Evolutionary conservation across 2,329 filamentous ascomycete genomes (phyloP), one percentile per base, ranked within the genome.

Genomic region (Sporothrix phasma): DNA sequence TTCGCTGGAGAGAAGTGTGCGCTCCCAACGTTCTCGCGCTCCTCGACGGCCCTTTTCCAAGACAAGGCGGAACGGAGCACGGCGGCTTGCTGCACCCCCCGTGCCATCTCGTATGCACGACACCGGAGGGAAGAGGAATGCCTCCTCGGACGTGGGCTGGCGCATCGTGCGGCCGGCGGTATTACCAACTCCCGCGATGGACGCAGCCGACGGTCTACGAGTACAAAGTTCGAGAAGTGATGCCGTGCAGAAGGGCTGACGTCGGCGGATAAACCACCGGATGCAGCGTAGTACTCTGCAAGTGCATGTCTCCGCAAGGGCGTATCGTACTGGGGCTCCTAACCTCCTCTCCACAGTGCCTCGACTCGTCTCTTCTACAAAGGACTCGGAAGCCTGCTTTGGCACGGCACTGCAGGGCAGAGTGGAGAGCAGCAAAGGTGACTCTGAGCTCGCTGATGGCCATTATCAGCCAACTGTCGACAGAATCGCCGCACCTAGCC

Each of bases 141-240:
- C 56, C 31, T 26, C 43, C 43, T n/a, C 58, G 58, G 24, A 31
- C 15, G 22, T 13, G n/a, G 26, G 10, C 34, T 53, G 2, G n/a
- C n/a, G n/a, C n/a, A n/a, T n/a, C n/a, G n/a, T n/a, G n/a, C n/a
- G 3, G 15, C 24, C 26, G 8, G 47, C 47, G 15, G 56, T 22
- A 31, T 39, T 61, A 49, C 59, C 41, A 43, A 2, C 39, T 15
- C 24, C 59, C 59, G 59, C 59, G 59, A 61, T 61, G 49, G 59
- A 45, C 59, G 59, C 59, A 49, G 43, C 45, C 29, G 22, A 15
- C 17, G 41, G n/a, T n/a, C n/a, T n/a, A n/a, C n/a, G n/a, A n/a
- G n/a, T n/a, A n/a, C n/a, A n/a, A n/a, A n/a, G n/a, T n/a, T n/a
- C n/a, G n/a, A n/a, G 3, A 37, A 37, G 34, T 37, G 34, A 37